Evolutionary conservation across 148 eudicot species (phyloP), one percentile per base, ranked within the genome.

Genomic region (Camellia japonica): DNA sequence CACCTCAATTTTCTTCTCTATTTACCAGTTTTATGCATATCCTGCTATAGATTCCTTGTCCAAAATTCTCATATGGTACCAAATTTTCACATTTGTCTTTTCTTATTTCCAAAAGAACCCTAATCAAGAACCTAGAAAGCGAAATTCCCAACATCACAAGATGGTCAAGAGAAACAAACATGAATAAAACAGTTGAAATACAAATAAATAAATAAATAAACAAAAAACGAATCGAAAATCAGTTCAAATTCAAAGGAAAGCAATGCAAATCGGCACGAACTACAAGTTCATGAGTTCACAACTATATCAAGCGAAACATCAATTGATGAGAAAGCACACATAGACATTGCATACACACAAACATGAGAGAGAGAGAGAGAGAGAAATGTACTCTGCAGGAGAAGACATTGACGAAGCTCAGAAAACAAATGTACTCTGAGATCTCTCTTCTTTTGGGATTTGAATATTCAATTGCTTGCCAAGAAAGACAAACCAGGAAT

Each of bases 341-440:
- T 9, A 55, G 14, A 8, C 52, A 49, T 49, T 49, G 52, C 52
- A 49, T 16, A 14, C 2, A 54, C 65, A 76, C 4, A 44, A 7
- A 20, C 46, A 59, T 13, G 64, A 14, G 68, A 30, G 11, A 56
- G 46, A 23, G 23, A 75, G 70, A 4, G 19, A 60, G 70, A 44
- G 30, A 73, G 68, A 71, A 49, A 68, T 55, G 80, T 88, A 92
- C 95, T 92, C 93, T 43, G 85, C 87, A 77, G 95, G 95, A 69
- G 93, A 87, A 59, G 95, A 92, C 95, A 92, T 92, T 83, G 85
- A 55, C 56, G 71, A 23, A 63, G 62, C n/a, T 77, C 44, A 14
- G 19, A 58, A 79, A 73, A 65, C 77, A 14, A 20, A 77, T 30
- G 38, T 30, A 23, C 3, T 56, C 55, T 6, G 16, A 62, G 71